These are phyloP conservation scores for Xylariaceae sp. DNA, from an alignment of 2,329 filamentous ascomycete genomes.

Conservation along the genomic window DNA sequence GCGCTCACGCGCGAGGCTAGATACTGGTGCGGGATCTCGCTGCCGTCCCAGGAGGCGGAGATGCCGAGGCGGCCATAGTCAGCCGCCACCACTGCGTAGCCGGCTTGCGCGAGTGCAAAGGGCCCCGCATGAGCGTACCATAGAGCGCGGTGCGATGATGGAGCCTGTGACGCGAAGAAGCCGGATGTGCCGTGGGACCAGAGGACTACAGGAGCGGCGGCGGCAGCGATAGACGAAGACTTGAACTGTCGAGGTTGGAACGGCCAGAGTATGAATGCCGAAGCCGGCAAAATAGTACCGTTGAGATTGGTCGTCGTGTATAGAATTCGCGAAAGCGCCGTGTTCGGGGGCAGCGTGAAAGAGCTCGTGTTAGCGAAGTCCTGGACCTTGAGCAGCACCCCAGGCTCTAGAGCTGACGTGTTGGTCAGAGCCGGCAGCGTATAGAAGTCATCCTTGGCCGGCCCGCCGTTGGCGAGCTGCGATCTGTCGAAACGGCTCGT, in stretches of 20 bases:
- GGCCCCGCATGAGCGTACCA: slow-evolving; percentile 50
- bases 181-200: slow-evolving; percentile 56
- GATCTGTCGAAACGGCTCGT: slow-evolving; percentile 41
- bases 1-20: slow-evolving; percentile 47
- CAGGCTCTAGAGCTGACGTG: slow-evolving; percentile 38
- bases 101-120: slow-evolving; percentile 49
- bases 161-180: slow-evolving; percentile 46
- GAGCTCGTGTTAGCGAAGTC: slow-evolving; percentile 44
- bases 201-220: slow-evolving; percentile 39
- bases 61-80: slow-evolving; percentile 56
- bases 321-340: slow-evolving; percentile 55
- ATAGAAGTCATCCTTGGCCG: slow-evolving; percentile 50
- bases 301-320: slow-evolving; percentile 55
- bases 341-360: slow-evolving; percentile 50
- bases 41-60: slow-evolving; percentile 41
- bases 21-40: slow-evolving; percentile 49
- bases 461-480: slow-evolving; percentile 44
- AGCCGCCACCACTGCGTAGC: slow-evolving; percentile 52
- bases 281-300: slow-evolving; percentile 53
- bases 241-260: slow-evolving; percentile 41
- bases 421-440: slow-evolving; percentile 41
- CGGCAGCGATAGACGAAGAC: slow-evolving; percentile 8
- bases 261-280: slow-evolving; percentile 59
- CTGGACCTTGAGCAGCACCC: slow-evolving; percentile 50
- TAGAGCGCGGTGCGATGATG: slow-evolving; percentile 50